Base-by-base conservation (phyloP, 768 basidiomycete genomes). In the Auriscalpium orientale region DNA sequence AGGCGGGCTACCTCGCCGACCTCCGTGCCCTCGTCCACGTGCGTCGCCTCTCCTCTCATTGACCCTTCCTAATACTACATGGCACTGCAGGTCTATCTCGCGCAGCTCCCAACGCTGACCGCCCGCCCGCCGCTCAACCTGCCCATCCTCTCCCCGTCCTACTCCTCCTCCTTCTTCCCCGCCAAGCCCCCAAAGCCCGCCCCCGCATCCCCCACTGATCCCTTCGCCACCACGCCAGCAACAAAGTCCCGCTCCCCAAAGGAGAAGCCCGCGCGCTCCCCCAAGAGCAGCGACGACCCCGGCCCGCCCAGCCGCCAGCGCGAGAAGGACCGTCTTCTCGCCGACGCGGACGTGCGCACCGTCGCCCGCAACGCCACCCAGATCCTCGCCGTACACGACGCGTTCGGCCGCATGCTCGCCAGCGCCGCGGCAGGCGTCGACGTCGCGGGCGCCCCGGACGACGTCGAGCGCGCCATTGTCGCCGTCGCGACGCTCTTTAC, bases 1-100 rank as follows among this genome's bases (percentile, higher is more conserved):
- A 98, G 73, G 74, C 82, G 18, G 82, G 83, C 8, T 98, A 98
- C 68, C 77, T 93, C 9, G 67, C 77, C 51, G 92, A 95, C 70
- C 70, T 98, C 64, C 80, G 83, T 58, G 79, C 79, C 9, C 77
- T 98, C 46, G 87, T 92, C 55, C 77, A 79, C 60, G 92, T 91
- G 67, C 58, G 79, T 70, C n/a, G 44, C 55, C 46, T 51, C 20
- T 21, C 34, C 20, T 33, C 10, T 35, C 56, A 20, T 12, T 21
- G 11, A 18, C 36, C 20, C 35, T 28, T 46, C 20, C 38, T 62
- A 18, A 56, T 56, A 13, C 38, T 28, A 2, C 12, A 28, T 5
- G n/a, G n/a, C 28, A 33, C 16, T 34, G 18, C 60, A 91, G 89
- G 80, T 88, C 55, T 62, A 70, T 44, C 58, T 71, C 63, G 60